Percentiles rank a stretch among this genome's conserved stretches.
Conservation (phyloP, 768 basidiomycete species). For the Boletus patriciae region DNA sequence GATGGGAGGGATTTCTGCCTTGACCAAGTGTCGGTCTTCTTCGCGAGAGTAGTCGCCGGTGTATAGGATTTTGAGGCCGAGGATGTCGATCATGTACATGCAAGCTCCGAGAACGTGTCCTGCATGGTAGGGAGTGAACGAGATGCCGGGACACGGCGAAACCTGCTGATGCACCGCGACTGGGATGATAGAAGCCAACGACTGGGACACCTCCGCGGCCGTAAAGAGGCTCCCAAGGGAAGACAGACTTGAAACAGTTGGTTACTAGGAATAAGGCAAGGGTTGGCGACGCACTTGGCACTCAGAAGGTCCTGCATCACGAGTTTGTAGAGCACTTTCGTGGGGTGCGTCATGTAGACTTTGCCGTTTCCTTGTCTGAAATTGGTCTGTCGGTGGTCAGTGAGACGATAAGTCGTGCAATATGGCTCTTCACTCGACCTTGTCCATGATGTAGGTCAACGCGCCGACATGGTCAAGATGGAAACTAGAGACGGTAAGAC, state of each 20-base stretch:
- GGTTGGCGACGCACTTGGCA: constrained; percentile 63
- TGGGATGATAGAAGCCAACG: constrained; percentile 77
- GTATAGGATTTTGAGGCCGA: constrained; percentile 90
- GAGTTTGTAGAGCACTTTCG: constrained; percentile 95
- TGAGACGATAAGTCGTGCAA: not conserved
- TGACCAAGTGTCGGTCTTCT: constrained; percentile 94
- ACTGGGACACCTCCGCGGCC: constrained; percentile 74
- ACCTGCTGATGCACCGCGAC: constrained; percentile 90
- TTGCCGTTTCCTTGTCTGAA: constrained; percentile 94
- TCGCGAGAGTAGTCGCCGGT: constrained; percentile 98
- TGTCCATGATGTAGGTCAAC: constrained; percentile 94
- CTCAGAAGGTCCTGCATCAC: constrained; percentile 98
- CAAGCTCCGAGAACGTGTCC: constrained; percentile 97
- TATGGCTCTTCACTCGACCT: constrained; percentile 43
- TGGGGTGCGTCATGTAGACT: constrained; percentile 99
- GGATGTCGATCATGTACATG: constrained; percentile 96
- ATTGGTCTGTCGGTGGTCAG: constrained; percentile 68
- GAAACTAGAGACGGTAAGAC: constrained; percentile 54
- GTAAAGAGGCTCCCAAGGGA: constrained; percentile 75
- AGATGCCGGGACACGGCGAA: constrained; percentile 83
- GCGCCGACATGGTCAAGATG: constrained; percentile 97
- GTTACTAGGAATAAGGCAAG: not conserved
- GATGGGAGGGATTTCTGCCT: constrained; percentile 87
- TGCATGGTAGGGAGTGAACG: constrained; percentile 95
- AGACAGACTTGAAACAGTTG: constrained; percentile 43